phyloP scores from a whole-genome alignment of 73 alveolate species.

The Tetrahymena thermophila region DNA sequence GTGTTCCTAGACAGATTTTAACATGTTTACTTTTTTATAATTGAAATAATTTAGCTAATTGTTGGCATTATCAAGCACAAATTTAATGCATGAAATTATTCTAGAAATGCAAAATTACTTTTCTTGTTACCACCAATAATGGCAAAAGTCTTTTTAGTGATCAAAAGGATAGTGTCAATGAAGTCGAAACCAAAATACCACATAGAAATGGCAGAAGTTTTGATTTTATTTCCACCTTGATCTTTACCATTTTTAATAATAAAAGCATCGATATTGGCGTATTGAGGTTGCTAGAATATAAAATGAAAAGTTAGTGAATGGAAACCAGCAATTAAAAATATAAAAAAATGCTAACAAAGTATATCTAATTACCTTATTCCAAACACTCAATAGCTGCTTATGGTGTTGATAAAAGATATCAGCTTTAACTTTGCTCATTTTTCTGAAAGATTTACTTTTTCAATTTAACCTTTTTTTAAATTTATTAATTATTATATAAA shows the following conservation, averaged over 20 bases:
- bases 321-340: neutral
- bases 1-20: neutral
- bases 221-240: slow-evolving; percentile 19
- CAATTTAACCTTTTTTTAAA: neutral
- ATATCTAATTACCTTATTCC: neutral
- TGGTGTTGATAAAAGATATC: neutral
- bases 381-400: neutral
- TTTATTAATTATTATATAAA: neutral
- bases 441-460: neutral
- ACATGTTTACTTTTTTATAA: neutral
- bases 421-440: neutral
- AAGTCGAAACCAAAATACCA: slow-evolving; percentile 43
- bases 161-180: slow-evolving; percentile 33
- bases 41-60: neutral
- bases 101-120: neutral
- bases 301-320: neutral
- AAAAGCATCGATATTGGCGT: slow-evolving; percentile 5
- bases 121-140: slow-evolving; percentile 32
- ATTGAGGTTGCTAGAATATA: neutral
- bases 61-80: neutral
- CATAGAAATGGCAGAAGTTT: slow-evolving; percentile 39
- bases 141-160: slow-evolving; percentile 15
- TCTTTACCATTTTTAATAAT: slow-evolving; percentile 34
- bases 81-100: neutral
- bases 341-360: neutral